Conservation (phyloP, 2,329 filamentous ascomycete species). For the Monosporascus sp. region DNA sequence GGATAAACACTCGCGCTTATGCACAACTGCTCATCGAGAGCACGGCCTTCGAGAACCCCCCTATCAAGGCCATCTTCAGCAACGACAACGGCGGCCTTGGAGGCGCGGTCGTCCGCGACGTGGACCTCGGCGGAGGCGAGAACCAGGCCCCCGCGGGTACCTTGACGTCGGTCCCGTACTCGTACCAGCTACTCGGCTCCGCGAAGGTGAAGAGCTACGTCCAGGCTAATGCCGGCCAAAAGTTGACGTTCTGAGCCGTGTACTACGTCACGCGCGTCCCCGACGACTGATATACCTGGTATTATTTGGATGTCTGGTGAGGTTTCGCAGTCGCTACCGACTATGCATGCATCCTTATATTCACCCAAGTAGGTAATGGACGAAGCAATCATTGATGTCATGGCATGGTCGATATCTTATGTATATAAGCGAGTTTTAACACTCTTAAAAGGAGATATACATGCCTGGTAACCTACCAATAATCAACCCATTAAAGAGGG, state of each 20-base stretch:
- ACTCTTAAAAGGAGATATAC: too few relatives aligned
- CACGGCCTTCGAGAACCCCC: constrained; percentile 10
- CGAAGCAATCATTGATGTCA: too few relatives aligned
- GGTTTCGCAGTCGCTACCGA: too few relatives aligned
- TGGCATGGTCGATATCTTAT: too few relatives aligned
- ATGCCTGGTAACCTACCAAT: too few relatives aligned
- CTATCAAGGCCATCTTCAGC: constrained; percentile 24
- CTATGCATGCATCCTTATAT: too few relatives aligned
- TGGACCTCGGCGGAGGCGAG: constrained; percentile 33
- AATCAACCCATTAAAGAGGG: too few relatives aligned
- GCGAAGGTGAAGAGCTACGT: constrained; percentile 31
- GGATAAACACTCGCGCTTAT: constrained; percentile 9
- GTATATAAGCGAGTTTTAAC: too few relatives aligned
- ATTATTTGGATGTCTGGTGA: too few relatives aligned
- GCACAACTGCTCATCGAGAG: constrained; percentile 15
- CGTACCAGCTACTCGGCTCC: constrained; percentile 32
- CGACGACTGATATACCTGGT: too few relatives aligned
- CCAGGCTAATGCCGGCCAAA: constrained; percentile 15
- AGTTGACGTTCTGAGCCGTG: constrained; percentile 8
- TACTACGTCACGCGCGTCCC: too few relatives aligned
- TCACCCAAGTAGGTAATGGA: too few relatives aligned
- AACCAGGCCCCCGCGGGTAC: constrained; percentile 34
- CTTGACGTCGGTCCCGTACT: constrained; percentile 35
- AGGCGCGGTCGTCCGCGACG: constrained; percentile 31
- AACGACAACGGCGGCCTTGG: constrained; percentile 29